phyloP scores from a whole-genome alignment of 805 yeast genomes.

The Soucietia sequanensis region DNA sequence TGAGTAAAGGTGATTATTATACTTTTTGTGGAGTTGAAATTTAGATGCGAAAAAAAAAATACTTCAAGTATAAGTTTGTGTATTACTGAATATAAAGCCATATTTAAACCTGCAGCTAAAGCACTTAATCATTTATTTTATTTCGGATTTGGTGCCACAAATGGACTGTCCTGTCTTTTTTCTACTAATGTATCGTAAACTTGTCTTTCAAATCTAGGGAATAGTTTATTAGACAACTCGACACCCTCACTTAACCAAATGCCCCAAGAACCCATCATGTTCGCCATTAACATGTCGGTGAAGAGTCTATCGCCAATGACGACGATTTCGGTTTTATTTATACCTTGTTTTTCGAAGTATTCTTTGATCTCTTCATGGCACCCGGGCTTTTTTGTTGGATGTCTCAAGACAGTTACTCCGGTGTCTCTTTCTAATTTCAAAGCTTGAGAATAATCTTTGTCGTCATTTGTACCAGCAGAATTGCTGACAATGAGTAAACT shows the following conservation, averaged over 20 bases:
- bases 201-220: conserved; percentile 54
- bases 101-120: background rate
- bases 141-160: conserved; percentile 18
- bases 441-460: conserved; percentile 60
- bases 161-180: conserved; percentile 14
- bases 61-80: too few species aligned
- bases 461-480: conserved; percentile 89
- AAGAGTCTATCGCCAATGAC: conserved; percentile 88
- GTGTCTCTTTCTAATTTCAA: conserved; percentile 55
- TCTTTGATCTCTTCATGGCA: conserved; percentile 67
- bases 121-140: background rate
- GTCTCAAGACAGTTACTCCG: conserved; percentile 70
- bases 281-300: conserved; percentile 93
- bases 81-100: too few species aligned
- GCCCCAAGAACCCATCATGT: conserved; percentile 83
- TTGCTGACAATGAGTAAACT: conserved; percentile 78
- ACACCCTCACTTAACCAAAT: conserved; percentile 87
- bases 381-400: conserved; percentile 79
- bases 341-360: conserved; percentile 52
- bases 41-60: too few species aligned
- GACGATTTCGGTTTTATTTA: conserved; percentile 63
- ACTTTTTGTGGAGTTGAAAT: too few species aligned
- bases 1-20: too few species aligned
- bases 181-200: conserved; percentile 22
- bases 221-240: conserved; percentile 44